These are phyloP conservation scores for Euryodendron excelsum DNA, from an alignment of 148 eudicot genomes.

Conservation along the genomic window DNA sequence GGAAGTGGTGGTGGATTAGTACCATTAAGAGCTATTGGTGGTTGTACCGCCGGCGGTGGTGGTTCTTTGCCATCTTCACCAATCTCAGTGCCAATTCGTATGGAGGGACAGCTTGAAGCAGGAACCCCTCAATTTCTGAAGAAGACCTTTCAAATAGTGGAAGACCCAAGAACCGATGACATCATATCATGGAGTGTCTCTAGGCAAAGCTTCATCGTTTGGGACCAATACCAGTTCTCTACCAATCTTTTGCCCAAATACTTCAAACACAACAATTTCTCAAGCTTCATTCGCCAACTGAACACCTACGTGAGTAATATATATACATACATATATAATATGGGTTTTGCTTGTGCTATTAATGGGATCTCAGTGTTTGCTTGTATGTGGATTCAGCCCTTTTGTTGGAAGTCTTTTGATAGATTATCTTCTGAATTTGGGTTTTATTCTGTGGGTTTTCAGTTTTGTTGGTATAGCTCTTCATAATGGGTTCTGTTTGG, in stretches of 20 bases:
- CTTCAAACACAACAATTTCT: constrained; percentile 77
- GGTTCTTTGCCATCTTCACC: neutral
- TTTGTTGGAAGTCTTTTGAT: neutral
- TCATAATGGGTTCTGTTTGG: neutral
- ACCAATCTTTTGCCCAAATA: constrained; percentile 46
- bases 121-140: constrained; percentile 70
- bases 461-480: neutral
- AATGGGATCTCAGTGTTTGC: neutral
- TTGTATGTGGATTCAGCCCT: neutral
- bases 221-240: constrained; percentile 61
- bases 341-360: constrained; percentile 3
- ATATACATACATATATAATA: neutral
- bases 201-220: constrained; percentile 44
- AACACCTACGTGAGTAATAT: constrained; percentile 57
- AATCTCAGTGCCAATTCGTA: constrained; percentile 30
- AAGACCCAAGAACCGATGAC: constrained; percentile 48
- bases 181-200: constrained; percentile 58
- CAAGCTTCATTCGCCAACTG: constrained; percentile 80
- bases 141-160: constrained; percentile 75
- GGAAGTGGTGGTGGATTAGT: neutral
- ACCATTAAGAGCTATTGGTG: constrained; percentile 10
- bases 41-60: neutral
- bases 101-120: constrained; percentile 33
- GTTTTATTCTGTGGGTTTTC: neutral
- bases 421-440: neutral